Evolutionary conservation across 495 filamentous ascomycete species (phyloP).

Genomic region (Penicillium taxi): DNA sequence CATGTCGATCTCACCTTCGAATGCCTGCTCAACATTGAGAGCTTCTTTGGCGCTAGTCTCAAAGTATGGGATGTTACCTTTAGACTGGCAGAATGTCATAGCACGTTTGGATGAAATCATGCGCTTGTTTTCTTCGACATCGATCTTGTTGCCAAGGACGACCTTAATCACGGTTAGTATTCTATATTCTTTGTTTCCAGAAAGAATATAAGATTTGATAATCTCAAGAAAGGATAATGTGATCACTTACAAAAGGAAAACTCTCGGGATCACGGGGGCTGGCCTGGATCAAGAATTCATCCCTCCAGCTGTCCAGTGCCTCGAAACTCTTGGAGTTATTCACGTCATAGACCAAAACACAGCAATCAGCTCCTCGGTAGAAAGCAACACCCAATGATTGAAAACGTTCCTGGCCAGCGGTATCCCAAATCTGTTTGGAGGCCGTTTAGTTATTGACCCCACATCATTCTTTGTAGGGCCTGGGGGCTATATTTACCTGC

Average conservation of each 20-base stretch:
- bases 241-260: conserved; percentile 81
- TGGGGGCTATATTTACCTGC: conserved; percentile 58
- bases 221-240: background rate
- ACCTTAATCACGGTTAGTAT: conserved; percentile 43
- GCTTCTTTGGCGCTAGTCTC: conserved; percentile 99
- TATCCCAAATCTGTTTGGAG: conserved; percentile 80
- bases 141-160: conserved; percentile 97
- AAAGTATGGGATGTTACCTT: conserved; percentile 96
- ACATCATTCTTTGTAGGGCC: background rate
- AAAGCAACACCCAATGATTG: conserved; percentile 97
- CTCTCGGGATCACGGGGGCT: conserved; percentile 93
- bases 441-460: conserved; percentile 14
- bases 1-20: conserved; percentile 62
- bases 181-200: background rate
- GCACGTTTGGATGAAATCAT: conserved; percentile 93
- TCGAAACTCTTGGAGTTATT: conserved; percentile 99
- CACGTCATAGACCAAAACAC: conserved; percentile 96
- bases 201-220: background rate
- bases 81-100: conserved; percentile 94
- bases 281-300: conserved; percentile 97
- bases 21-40: conserved; percentile 96
- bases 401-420: conserved; percentile 94
- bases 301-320: conserved; percentile 94
- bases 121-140: conserved; percentile 95
- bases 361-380: conserved; percentile 97